Evolutionary conservation across 805 yeast species (phyloP), one percentile per base, ranked within the genome.

Genomic region (Zygosaccharomyces gambellarensis): DNA sequence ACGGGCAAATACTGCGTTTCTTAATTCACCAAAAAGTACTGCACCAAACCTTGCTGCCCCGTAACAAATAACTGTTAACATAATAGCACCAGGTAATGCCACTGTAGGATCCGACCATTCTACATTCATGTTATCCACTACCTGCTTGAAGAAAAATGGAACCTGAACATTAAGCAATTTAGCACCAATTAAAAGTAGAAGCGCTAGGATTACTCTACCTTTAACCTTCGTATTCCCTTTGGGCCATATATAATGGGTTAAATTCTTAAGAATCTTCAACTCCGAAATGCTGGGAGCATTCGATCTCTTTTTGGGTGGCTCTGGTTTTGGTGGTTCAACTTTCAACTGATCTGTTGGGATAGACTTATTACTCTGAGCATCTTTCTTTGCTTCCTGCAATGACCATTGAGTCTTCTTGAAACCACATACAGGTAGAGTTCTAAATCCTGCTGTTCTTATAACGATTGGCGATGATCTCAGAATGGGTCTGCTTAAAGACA

Each of bases 11-110:
- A 94, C 82, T 0, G 99, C 99, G 65, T 94, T 94, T 59, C 98
- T 75, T 54, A 94, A 73, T 66, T 94, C 99, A 29, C 98, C 98
- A 69, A 94, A 88, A 12, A 94, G 69, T 2, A 92, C 96, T 3
- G 98, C 85, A 28, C 98, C 97, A 62, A 94, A 89, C 51, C 99
- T 74, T 0, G 98, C 95, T 14, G 87, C 82, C 48, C 99, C 99
- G 64, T 94, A 94, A 0, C 95, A 95, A 19, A 94, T 56, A 31
- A 94, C 82, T 0, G 78, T 72, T 2, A 84, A 77, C 4, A 87
- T 85, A 34, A 86, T 83, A 1, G 71, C 67, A 3, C 66, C 63
- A 1, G 71, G 71, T 3, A 82, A 72, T 0, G 87, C 75, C 1
- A 90, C 76, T 0, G 88, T 86, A 30, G 81, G 76, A 14, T 74